Evolutionary conservation across 2,329 filamentous ascomycete species (phyloP), one percentile per base, ranked within the genome.

Genomic region (Clarireedia paspali): DNA sequence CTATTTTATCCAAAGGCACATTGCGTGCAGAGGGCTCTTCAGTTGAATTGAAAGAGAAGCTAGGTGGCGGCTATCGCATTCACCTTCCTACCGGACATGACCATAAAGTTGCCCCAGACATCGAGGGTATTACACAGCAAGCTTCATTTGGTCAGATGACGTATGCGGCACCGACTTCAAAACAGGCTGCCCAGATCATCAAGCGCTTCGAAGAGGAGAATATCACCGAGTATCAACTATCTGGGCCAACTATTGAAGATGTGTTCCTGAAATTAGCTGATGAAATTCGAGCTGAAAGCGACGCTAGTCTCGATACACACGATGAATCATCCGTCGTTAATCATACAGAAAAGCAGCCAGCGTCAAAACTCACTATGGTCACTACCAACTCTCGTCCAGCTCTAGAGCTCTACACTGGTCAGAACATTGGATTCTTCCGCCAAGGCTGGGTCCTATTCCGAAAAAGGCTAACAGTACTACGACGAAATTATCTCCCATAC

Each of bases 191-290:
- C 0, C 72, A 78, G 4, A 85, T 92, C 47, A 87, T 95, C 60
- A 77, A 79, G 48, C 71, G 77, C 9, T 75, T 96, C 1, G 87
- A 95, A 67, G 71, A 75, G 1, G 74, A 77, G 1, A 82, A 83
- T 0, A 78, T 95, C 42, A 76, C 77, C 15, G 87, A 95, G 57
- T 96, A 95, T 68, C 85, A 91, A 57, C 88, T 96, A 62, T 88
- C 87, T 15, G 90, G 90, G 0, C 92, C 91, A 0, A 95, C 89
- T 0, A 91, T 96, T 42, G 92, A 96, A 68, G 91, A 96, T 63
- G 91, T 96, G 0, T 96, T 96, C 70, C 73, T 96, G 24, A 85
- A 89, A 61, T 77, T 96, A 40, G 89, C 91, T 0, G 88, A 92
- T 66, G 91, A 96, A 68, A 80, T 90, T 57, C 79, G 77, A 56